A percentile compares a stretch with the other conserved stretches of the same genome.
Evolutionary conservation across 305 asterid genomes (phyloP).

Genomic region (Ilex paraguariensis): DNA sequence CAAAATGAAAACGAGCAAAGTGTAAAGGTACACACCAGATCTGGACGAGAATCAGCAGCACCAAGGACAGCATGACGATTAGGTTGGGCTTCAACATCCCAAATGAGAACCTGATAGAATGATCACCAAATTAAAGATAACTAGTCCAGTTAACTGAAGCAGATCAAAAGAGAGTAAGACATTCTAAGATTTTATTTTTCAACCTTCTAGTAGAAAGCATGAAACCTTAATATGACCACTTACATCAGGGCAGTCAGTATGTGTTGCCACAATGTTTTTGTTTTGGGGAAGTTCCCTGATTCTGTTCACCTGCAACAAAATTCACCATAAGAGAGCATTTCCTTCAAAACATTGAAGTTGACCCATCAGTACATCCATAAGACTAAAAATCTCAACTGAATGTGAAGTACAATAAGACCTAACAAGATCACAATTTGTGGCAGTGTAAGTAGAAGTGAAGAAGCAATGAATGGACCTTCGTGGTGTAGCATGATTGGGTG

Average conservation of each 20-base stretch:
- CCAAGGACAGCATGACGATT: constrained; percentile 85
- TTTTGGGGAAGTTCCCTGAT: constrained; percentile 96
- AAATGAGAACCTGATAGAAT: constrained; percentile 67
- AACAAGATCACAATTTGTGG: no score
- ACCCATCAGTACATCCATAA: not conserved
- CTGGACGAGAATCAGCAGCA: constrained; percentile 82
- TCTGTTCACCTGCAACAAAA: constrained; percentile 68
- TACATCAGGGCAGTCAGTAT: constrained; percentile 97
- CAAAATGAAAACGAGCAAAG: constrained; percentile 3
- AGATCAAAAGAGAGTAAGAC: no score
- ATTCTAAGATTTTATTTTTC: no score
- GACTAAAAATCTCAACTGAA: no score
- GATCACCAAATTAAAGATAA: constrained; percentile 10
- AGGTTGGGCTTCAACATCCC: constrained; percentile 98
- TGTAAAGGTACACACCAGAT: constrained; percentile 56
- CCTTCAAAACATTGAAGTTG: not conserved
- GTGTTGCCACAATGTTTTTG: constrained; percentile 92
- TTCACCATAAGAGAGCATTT: constrained; percentile 7
- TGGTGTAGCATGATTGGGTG: no score
- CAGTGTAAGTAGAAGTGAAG: no score
- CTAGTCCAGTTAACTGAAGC: not conserved
- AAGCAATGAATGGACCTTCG: no score
- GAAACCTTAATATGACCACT: constrained; percentile 23
- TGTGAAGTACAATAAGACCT: no score
- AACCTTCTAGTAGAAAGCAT: not conserved